phyloP scores from a whole-genome alignment of 148 eudicot genomes.

The Arctostaphylos glauca region DNA sequence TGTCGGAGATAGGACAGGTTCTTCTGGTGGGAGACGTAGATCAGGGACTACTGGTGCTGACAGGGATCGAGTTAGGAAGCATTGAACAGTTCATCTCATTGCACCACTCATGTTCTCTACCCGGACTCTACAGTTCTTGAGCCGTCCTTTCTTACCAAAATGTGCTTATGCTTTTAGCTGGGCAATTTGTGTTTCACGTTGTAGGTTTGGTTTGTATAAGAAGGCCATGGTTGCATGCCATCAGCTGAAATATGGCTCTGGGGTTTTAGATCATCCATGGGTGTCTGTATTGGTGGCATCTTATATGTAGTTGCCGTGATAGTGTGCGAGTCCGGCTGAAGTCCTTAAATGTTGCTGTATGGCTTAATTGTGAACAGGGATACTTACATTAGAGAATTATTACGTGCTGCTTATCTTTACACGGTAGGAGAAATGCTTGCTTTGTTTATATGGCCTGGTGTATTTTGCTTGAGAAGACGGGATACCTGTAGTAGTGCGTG shows the following conservation, averaged over 20 bases:
- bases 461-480: no score
- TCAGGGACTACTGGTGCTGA: constrained; percentile 10
- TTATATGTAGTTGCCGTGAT: neutral
- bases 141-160: neutral
- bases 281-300: neutral
- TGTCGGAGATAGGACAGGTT: neutral
- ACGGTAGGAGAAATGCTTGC: neutral
- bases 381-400: neutral
- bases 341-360: neutral
- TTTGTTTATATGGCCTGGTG: neutral
- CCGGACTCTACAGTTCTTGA: neutral
- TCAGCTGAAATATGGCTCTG: neutral
- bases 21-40: constrained; percentile 26
- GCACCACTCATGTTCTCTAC: neutral
- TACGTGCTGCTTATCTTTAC: neutral
- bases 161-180: neutral
- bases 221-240: constrained; percentile 1
- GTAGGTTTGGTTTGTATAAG: neutral
- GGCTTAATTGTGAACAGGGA: neutral
- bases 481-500: no score
- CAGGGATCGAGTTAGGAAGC: constrained; percentile 17
- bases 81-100: neutral
- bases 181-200: neutral
- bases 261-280: neutral
- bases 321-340: neutral